phyloP scores from a whole-genome alignment of 768 basidiomycete species.

The Lactifluus rugatus region DNA sequence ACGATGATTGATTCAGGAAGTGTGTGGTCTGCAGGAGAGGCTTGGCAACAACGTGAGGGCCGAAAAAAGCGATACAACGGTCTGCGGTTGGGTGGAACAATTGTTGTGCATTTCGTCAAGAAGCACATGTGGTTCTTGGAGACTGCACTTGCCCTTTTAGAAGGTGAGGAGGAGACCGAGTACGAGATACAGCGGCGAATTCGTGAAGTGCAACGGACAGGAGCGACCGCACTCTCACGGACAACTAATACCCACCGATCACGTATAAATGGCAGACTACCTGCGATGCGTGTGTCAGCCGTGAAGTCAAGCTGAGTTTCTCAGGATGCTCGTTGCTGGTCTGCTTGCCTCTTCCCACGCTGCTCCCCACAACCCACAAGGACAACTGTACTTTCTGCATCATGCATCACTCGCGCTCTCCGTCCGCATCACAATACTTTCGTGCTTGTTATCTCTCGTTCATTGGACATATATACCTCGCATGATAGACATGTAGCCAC shows the following conservation, averaged over 20 bases:
- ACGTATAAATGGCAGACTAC: background rate
- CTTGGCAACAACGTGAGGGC: slow-evolving; percentile 69
- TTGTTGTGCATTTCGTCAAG: slow-evolving; percentile 97
- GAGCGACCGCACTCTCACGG: background rate
- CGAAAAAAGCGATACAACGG: slow-evolving; percentile 52
- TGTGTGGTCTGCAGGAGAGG: slow-evolving; percentile 49
- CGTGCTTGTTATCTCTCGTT: background rate
- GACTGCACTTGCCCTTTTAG: slow-evolving; percentile 80
- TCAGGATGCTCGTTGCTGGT: background rate
- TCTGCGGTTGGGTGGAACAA: slow-evolving; percentile 78
- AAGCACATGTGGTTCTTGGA: slow-evolving; percentile 95
- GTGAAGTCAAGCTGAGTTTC: background rate
- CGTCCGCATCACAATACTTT: background rate
- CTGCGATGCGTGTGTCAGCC: background rate
- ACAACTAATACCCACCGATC: background rate
- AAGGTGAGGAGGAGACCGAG: slow-evolving; percentile 64
- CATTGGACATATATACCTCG: slow-evolving; percentile 2
- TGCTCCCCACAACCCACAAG: background rate
- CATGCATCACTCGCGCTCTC: slow-evolving; percentile 6
- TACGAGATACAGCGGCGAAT: slow-evolving; percentile 21
- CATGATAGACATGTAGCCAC: background rate
- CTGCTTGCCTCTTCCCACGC: background rate
- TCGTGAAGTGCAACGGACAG: background rate
- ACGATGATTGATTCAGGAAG: slow-evolving; percentile 33
- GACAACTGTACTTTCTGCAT: slow-evolving; percentile 11